Evolutionary conservation across 176 grass and related monocot genomes (phyloP).

Genomic region (Triticum monococcum): DNA sequence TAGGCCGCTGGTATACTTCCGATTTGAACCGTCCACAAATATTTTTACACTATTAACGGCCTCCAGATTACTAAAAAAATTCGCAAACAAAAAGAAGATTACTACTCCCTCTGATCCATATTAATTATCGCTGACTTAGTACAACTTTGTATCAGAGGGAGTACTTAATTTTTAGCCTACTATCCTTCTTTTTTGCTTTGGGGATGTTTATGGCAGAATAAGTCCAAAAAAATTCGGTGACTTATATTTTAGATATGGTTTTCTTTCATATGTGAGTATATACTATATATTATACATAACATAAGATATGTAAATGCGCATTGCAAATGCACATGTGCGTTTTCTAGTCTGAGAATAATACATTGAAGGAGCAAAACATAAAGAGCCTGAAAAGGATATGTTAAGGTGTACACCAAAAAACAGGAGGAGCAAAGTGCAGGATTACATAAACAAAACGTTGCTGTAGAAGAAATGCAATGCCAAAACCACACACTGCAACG

Average conservation of each 20-base stretch:
- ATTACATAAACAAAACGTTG: not conserved
- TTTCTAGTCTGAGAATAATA: not conserved
- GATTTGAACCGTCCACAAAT: not conserved
- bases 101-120: too few relatives aligned
- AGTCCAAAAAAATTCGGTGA: not conserved
- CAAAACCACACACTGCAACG: not conserved
- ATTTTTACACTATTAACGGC: not conserved
- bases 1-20: not conserved
- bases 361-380: not conserved
- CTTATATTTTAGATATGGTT: not conserved
- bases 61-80: not conserved
- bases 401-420: not conserved
- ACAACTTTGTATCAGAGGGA: too few relatives aligned
- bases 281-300: not conserved
- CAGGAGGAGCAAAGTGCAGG: not conserved
- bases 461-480: not conserved
- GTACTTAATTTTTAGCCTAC: not conserved
- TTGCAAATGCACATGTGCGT: not conserved
- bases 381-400: not conserved
- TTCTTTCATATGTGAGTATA: not conserved
- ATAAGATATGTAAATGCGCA: not conserved
- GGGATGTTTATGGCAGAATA: not conserved
- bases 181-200: not conserved
- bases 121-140: too few relatives aligned
- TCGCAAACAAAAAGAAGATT: too few relatives aligned